Percentiles rank a stretch among this genome's conserved stretches.
These are phyloP conservation scores for Combretum micranthum DNA, from an alignment of 345 rosid species.

Conservation along the genomic window DNA sequence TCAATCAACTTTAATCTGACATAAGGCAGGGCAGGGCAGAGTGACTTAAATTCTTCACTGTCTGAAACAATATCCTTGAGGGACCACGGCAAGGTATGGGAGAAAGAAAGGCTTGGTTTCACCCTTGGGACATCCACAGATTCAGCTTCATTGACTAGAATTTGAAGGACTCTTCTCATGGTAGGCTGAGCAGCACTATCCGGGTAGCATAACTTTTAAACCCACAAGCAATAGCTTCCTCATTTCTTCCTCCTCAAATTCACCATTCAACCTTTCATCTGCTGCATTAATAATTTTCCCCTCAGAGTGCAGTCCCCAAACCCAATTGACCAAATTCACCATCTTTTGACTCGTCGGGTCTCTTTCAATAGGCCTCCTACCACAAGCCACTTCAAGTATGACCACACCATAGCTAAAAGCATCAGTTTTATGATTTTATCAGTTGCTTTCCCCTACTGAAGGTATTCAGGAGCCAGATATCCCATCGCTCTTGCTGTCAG, in stretches of 20 bases:
- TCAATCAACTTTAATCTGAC: conserved; percentile 11
- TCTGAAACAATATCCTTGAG: conserved; percentile 82
- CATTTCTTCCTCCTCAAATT: conserved; percentile 60
- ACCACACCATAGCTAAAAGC: conserved; percentile 88
- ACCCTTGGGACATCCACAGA: conserved; percentile 44
- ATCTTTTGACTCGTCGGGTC: conserved; percentile 51
- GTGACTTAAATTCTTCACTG: conserved; percentile 25
- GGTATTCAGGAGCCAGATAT: conserved; percentile 94
- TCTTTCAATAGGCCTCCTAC: conserved; percentile 86
- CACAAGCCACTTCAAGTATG: conserved; percentile 81
- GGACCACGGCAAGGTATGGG: conserved; percentile 42
- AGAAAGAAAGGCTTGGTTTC: conserved; percentile 80
- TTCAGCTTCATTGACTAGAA: conserved; percentile 62
- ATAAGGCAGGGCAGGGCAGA: background rate
- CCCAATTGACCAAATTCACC: conserved; percentile 92
- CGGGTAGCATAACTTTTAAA: conserved; percentile 75
- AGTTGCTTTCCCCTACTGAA: conserved; percentile 84
- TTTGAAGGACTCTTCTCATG: conserved; percentile 80
- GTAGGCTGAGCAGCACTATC: conserved; percentile 69
- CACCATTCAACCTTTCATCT: conserved; percentile 60
- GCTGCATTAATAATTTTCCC: conserved; percentile 75
- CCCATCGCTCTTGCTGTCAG: conserved; percentile 98
- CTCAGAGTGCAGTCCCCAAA: conserved; percentile 64
- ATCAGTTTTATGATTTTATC: conserved; percentile 83
- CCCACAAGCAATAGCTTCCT: conserved; percentile 78